Conservation (phyloP, 768 basidiomycete species). For the Mycena leptocephala region DNA sequence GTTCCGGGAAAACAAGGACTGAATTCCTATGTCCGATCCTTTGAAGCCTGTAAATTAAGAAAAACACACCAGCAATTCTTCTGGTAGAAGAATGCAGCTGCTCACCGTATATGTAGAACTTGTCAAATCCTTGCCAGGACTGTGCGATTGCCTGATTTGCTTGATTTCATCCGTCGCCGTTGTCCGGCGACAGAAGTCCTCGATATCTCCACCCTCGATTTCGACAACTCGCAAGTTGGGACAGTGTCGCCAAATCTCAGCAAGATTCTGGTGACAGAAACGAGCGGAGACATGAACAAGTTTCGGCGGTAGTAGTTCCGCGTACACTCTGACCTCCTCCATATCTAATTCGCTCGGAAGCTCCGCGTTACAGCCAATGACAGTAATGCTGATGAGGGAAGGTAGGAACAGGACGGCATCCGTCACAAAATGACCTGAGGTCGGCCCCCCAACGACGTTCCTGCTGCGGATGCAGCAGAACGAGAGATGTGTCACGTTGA, state of each 20-base stretch:
- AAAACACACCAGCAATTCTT: too few species aligned
- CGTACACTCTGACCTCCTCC: not conserved
- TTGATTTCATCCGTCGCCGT: not conserved
- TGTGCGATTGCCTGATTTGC: not conserved
- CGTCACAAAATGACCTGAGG: not conserved
- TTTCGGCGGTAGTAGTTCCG: not conserved
- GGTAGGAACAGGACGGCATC: not conserved
- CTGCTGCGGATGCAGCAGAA: not conserved
- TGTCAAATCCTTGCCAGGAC: too few species aligned
- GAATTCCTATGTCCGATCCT: too few species aligned
- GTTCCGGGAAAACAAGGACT: not conserved
- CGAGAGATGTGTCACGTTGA: not conserved
- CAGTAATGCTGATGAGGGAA: not conserved
- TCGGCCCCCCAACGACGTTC: not conserved
- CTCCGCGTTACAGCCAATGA: not conserved
- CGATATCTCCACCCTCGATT: not conserved
- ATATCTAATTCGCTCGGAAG: not conserved
- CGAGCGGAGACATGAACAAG: not conserved
- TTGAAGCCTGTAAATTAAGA: too few species aligned
- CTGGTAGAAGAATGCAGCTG: too few species aligned
- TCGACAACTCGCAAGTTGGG: not conserved
- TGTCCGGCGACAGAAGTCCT: not conserved
- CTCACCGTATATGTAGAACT: too few species aligned
- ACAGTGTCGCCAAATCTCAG: not conserved
- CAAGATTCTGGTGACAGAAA: not conserved